Base-by-base conservation (phyloP, 805 yeast genomes). In the Starmerella floris region DNA sequence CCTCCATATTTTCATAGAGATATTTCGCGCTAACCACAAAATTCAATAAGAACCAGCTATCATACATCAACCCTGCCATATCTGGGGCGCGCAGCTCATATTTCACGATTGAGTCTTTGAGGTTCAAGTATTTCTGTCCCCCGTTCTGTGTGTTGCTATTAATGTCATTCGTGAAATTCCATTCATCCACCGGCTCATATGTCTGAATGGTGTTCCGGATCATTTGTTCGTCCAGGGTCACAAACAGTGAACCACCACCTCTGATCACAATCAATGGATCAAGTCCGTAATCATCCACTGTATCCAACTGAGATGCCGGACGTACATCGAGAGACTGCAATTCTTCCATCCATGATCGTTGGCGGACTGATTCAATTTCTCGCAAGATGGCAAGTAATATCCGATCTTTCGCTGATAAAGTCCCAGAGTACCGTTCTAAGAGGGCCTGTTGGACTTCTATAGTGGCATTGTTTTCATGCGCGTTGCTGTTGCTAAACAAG, bases 1-100 rank as follows among this genome's bases (percentile, higher is more conserved):
- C 47, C 67, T 69, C 43, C 61, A 64, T 23, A 81, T 50, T 41
- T 3, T 44, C 44, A n/a, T 45, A 37, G 2, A 54, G 20, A 20
- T 46, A 44, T 33, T 51, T 48, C 35, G 54, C 51, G 39, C 56
- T 50, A 5, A 45, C 43, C 16, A 53, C 60, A 46, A 77, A 55
- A 42, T 79, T 63, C 46, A 83, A 57, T 30, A 85, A 52, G 53
- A 85, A 83, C 54, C 79, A 76, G n/a, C 76, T 70, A 55, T 83
- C 88, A 58, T 85, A 61, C 3, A 3, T 19, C 5, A 35, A 37
- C 9, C 5, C 9, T 22, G 30, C 5, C 17, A 20, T 1, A 3
- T 11, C 21, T 13, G 17, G 16, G 34, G 27, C 5, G 39, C 16
- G 16, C 6, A 9, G 6, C 35, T 16, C 23, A 15, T 31, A 31